Evolutionary conservation across 129 eudicot species (phyloP), one percentile per base, ranked within the genome.

Genomic region (Rutidosis leptorrhynchoides): DNA sequence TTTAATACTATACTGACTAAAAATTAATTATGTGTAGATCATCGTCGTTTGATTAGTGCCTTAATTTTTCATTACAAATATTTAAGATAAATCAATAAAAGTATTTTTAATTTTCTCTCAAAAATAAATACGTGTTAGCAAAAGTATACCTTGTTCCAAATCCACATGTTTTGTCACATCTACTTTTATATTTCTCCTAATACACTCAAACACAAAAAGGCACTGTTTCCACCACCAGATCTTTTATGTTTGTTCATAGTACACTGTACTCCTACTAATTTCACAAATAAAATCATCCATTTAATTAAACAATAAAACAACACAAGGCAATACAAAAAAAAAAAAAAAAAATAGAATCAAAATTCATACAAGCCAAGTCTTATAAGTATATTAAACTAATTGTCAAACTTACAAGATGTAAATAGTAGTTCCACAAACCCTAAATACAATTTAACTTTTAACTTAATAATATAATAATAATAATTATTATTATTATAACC

Each of bases 371-470:
- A 65, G 30, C 78, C 72, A 58, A 51, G 25, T 49, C 46, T 28
- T 28, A 60, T n/a, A n/a, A n/a, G n/a, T n/a, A n/a, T 25, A 12
- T 46, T 46, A 15, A 65, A 74, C 32, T 30, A 51, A 70, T 45
- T 26, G 54, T 74, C 42, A 15, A 49, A 75, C 79, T 75, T 67
- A 59, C 74, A 75, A 67, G 74, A 46, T 75, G 79, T 74, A 74
- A 74, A 71, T 60, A 71, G 68, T 29, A 59, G 68, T 19, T 48
- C 59, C 62, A 67, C 74, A 75, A 74, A 58, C 63, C 69, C 79
- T 67, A 75, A 26, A 46, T 67, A 75, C 68, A 74, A 19, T 58
- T 75, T 32, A 58, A 63, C n/a, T 58, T 59, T 25, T 35, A 7
- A 33, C 12, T 35, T 9, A 30, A 40, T 40, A 67, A 62, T 11